Percentiles rank a stretch among this genome's conserved stretches.
phyloP scores from a whole-genome alignment of 164 flowering plant genomes.

The Warburgia ugandensis region DNA sequence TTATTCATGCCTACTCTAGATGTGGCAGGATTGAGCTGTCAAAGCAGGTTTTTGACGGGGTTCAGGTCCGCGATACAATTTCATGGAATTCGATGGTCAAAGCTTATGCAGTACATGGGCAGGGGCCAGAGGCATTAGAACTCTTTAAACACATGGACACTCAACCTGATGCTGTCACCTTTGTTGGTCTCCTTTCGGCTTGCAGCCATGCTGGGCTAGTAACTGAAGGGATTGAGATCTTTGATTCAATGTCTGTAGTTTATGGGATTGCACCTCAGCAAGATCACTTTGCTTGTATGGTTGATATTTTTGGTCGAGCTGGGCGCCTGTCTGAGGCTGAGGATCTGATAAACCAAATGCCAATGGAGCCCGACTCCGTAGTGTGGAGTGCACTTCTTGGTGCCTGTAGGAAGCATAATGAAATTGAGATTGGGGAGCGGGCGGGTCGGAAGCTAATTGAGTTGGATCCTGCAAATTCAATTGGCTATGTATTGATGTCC shows the following conservation, averaged over 20 bases:
- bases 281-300: constrained; percentile 78
- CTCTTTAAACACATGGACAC: constrained; percentile 44
- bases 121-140: constrained; percentile 39
- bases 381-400: constrained; percentile 76
- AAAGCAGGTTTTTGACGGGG: constrained; percentile 38
- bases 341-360: constrained; percentile 45
- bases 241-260: constrained; percentile 32
- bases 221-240: constrained; percentile 46
- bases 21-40: constrained; percentile 50
- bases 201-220: constrained; percentile 75
- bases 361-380: constrained; percentile 60
- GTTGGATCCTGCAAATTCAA: constrained; percentile 51
- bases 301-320: constrained; percentile 66
- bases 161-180: constrained; percentile 56
- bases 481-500: constrained; percentile 58
- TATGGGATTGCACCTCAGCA: constrained; percentile 47
- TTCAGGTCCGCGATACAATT: constrained; percentile 35
- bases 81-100: constrained; percentile 87
- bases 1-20: constrained; percentile 70
- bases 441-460: constrained; percentile 49
- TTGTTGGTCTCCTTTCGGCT: constrained; percentile 68
- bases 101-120: constrained; percentile 68
- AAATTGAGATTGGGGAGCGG: constrained; percentile 37
- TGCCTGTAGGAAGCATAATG: constrained; percentile 65
- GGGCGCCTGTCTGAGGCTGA: constrained; percentile 52